Conservation (phyloP, 331 rosid species). For the Phaseolus coccineus region DNA sequence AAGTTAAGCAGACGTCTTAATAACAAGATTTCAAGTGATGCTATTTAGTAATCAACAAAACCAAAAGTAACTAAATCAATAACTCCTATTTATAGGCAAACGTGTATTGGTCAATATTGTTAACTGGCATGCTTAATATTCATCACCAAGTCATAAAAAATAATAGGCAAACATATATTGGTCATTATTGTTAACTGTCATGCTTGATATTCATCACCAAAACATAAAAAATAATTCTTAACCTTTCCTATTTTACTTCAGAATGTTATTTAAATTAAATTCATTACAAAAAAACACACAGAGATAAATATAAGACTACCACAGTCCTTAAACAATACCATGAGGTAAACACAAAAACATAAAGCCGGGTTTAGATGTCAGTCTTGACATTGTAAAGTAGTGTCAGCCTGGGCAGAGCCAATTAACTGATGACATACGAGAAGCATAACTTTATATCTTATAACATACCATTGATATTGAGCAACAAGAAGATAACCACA, state of each 20-base stretch:
- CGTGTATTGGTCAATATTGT: constrained; percentile 7
- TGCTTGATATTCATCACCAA: too few relatives aligned
- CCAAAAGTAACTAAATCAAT: constrained; percentile 19
- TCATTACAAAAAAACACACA: constrained; percentile 20
- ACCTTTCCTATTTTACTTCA: constrained; percentile 21
- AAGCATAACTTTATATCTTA: constrained; percentile 29
- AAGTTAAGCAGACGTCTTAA: constrained; percentile 26
- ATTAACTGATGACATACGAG: constrained; percentile 22
- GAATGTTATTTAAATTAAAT: constrained; percentile 16
- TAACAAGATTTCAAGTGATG: constrained; percentile 38
- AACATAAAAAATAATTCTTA: not conserved
- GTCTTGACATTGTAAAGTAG: constrained; percentile 25
- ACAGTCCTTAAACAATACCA: constrained; percentile 16
- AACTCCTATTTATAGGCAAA: constrained; percentile 13
- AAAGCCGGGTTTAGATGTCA: not conserved
- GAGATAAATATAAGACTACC: constrained; percentile 18
- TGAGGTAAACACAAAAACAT: constrained; percentile 23
- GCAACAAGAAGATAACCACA: constrained; percentile 74
- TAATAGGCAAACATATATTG: too few relatives aligned
- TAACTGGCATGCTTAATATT: constrained; percentile 31
- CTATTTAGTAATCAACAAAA: constrained; percentile 21
- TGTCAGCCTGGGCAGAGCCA: constrained; percentile 20
- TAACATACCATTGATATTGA: constrained; percentile 70
- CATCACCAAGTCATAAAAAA: constrained; percentile 38
- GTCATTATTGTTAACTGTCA: too few relatives aligned